Conservation (phyloP, 2,329 filamentous ascomycete species). For the Clarireedia sp. region DNA sequence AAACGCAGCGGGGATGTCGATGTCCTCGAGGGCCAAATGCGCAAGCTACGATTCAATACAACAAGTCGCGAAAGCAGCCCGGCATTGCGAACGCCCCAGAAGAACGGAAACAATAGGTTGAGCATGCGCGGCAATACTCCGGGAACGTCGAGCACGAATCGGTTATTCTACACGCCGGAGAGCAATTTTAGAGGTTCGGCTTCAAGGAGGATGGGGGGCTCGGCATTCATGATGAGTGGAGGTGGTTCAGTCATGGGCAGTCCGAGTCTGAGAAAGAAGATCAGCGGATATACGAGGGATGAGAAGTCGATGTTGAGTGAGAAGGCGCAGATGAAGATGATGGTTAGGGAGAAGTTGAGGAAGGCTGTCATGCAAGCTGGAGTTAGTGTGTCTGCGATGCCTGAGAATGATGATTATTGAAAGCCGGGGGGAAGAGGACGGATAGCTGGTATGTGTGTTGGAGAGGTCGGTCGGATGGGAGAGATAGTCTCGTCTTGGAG, state of each 20-base stretch:
- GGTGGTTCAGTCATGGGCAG: constrained; percentile 25
- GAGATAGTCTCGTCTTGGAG: neutral
- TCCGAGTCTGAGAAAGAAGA: constrained; percentile 45
- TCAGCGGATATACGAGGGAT: constrained; percentile 50
- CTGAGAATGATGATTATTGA: constrained; percentile 16
- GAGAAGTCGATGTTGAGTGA: constrained; percentile 51
- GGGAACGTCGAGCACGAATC: constrained; percentile 22
- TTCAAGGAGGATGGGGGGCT: constrained; percentile 16
- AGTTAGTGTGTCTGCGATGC: constrained; percentile 24
- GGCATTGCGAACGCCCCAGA: constrained; percentile 31
- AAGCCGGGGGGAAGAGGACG: neutral
- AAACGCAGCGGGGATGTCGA: constrained; percentile 87
- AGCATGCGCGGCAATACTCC: constrained; percentile 16
- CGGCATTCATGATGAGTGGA: constrained; percentile 2
- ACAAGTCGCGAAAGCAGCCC: constrained; percentile 38
- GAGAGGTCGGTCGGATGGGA: neutral
- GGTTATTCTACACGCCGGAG: constrained; percentile 27
- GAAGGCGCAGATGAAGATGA: constrained; percentile 45
- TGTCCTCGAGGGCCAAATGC: constrained; percentile 79
- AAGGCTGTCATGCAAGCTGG: constrained; percentile 27
- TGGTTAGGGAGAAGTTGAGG: constrained; percentile 43
- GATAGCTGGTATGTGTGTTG: neutral
- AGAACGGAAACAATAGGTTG: constrained; percentile 19
- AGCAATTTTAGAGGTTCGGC: constrained; percentile 18
- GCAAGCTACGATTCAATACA: constrained; percentile 52